Evolutionary conservation across 805 yeast species (phyloP).

Genomic region (Nakazawaea sp.): DNA sequence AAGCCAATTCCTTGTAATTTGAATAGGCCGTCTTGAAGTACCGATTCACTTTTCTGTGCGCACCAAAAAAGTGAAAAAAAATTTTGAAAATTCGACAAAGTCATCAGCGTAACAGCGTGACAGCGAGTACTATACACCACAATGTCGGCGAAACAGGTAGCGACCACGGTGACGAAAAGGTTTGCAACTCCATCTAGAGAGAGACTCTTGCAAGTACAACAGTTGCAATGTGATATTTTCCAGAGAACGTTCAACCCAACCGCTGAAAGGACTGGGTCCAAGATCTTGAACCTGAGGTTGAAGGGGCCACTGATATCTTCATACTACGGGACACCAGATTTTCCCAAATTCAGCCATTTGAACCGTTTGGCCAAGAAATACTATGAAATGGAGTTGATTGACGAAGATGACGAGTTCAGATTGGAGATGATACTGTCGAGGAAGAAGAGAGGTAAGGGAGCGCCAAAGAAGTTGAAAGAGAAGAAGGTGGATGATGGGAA

Average conservation of each 20-base stretch:
- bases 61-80: too few relatives aligned
- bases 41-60: too few relatives aligned
- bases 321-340: constrained; percentile 71
- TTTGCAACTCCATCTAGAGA: constrained; percentile 27
- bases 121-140: background rate
- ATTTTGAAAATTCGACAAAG: too few relatives aligned
- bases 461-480: constrained; percentile 64
- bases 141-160: constrained; percentile 10
- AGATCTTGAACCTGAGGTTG: constrained; percentile 58
- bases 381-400: constrained; percentile 43
- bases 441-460: constrained; percentile 85
- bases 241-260: constrained; percentile 67
- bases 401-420: constrained; percentile 67
- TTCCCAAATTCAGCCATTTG: constrained; percentile 57
- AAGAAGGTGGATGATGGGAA: constrained; percentile 29
- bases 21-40: too few relatives aligned
- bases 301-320: constrained; percentile 64
- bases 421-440: constrained; percentile 54
- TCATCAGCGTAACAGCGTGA: too few relatives aligned
- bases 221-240: constrained; percentile 59
- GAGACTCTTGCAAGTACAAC: constrained; percentile 49
- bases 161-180: constrained; percentile 7
- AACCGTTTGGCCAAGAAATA: constrained; percentile 38
- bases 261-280: constrained; percentile 62
- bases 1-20: too few relatives aligned